Conservation (phyloP, 495 filamentous ascomycete genomes). For the Penicillium desertorum region DNA sequence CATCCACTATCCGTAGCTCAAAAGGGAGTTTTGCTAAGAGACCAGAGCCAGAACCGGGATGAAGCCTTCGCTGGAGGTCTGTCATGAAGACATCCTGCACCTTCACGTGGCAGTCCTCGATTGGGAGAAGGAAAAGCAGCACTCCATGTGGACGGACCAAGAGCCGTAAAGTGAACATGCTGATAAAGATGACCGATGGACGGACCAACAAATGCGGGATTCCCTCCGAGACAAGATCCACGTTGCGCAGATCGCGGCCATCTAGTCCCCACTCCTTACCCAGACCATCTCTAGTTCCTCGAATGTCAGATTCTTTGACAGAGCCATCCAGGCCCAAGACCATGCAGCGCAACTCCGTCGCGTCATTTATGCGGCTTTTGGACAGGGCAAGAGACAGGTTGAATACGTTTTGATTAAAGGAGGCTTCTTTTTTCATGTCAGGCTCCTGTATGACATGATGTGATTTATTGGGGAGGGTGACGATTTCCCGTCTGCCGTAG, state of each 20-base stretch:
- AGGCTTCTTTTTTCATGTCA: constrained; percentile 4
- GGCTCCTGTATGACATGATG: constrained; percentile 1
- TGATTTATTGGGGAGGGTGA: constrained; percentile 6
- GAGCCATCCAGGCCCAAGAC: constrained; percentile 14
- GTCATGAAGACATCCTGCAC: constrained; percentile 29
- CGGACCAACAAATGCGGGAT: constrained; percentile 35
- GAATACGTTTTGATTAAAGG: constrained; percentile 23
- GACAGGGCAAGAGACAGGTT: constrained; percentile 23
- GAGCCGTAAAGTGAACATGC: constrained; percentile 33
- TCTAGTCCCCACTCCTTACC: constrained; percentile 24
- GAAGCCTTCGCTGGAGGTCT: constrained; percentile 58
- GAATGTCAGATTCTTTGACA: background rate
- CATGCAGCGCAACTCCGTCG: constrained; percentile 21
- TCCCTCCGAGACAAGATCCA: constrained; percentile 32
- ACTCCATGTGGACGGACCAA: constrained; percentile 29
- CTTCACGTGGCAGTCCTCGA: constrained; percentile 15
- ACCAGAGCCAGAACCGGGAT: constrained; percentile 47
- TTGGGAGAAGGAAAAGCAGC: constrained; percentile 24
- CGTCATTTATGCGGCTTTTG: constrained; percentile 25
- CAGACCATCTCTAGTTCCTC: constrained; percentile 25
- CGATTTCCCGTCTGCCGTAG: background rate
- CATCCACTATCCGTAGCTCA: constrained; percentile 75
- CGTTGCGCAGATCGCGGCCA: constrained; percentile 29
- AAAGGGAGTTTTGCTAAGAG: constrained; percentile 59
- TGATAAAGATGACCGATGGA: constrained; percentile 29